Percentiles rank a stretch among this genome's conserved stretches.
Conservation (phyloP, 768 basidiomycete genomes). For the Agrocybe praecox region DNA sequence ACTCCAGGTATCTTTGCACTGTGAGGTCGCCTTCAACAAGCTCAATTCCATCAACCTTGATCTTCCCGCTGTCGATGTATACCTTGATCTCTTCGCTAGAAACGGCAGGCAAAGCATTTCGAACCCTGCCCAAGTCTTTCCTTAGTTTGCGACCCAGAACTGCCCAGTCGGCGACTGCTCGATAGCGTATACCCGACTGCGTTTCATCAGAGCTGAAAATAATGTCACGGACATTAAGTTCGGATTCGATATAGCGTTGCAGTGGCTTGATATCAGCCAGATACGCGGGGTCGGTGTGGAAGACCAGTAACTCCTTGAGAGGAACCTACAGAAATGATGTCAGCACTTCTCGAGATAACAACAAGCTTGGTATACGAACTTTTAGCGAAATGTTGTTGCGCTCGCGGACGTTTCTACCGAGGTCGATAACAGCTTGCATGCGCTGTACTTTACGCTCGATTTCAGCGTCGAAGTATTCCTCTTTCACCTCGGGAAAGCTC, state of each 20-base stretch:
- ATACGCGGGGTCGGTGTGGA: slow-evolving; percentile 86
- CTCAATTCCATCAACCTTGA: slow-evolving; percentile 88
- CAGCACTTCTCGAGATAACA: background rate
- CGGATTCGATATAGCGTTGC: slow-evolving; percentile 87
- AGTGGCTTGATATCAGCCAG: slow-evolving; percentile 84
- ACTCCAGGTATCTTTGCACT: slow-evolving; percentile 89
- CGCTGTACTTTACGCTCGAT: slow-evolving; percentile 94
- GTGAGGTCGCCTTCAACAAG: slow-evolving; percentile 89
- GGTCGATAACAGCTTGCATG: slow-evolving; percentile 94
- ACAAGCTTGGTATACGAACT: slow-evolving; percentile 45
- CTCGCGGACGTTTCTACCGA: slow-evolving; percentile 88
- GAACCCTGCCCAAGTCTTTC: slow-evolving; percentile 88
- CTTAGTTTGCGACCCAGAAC: slow-evolving; percentile 92
- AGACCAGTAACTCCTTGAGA: slow-evolving; percentile 88
- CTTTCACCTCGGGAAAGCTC: slow-evolving; percentile 89
- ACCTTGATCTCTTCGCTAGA: slow-evolving; percentile 81
- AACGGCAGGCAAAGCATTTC: slow-evolving; percentile 81
- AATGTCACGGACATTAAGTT: slow-evolving; percentile 93
- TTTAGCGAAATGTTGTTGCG: slow-evolving; percentile 86
- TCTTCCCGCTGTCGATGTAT: slow-evolving; percentile 73
- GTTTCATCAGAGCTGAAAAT: slow-evolving; percentile 89
- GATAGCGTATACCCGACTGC: slow-evolving; percentile 86
- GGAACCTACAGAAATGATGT: slow-evolving; percentile 63
- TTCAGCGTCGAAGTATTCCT: slow-evolving; percentile 91
- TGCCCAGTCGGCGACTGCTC: slow-evolving; percentile 93